Conservation (phyloP, 108 stramenopile genomes). For the Schizochytrium sp. region DNA sequence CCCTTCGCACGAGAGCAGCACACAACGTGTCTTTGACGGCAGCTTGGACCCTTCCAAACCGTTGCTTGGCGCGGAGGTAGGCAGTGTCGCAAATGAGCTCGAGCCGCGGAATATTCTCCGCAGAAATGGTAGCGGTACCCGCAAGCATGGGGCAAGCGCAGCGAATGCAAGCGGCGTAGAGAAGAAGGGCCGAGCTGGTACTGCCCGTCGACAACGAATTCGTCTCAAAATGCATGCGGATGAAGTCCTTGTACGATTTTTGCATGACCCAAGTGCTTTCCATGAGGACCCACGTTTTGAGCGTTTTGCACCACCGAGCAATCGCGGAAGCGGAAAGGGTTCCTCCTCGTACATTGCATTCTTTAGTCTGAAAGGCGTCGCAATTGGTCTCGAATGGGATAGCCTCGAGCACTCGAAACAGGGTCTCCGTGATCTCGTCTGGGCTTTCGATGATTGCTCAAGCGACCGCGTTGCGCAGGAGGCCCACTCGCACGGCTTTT, state of each 20-base stretch:
- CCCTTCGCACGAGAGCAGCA: no score
- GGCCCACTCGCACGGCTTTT: background rate
- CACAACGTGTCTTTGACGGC: background rate
- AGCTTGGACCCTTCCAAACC: background rate
- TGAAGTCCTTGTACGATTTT: background rate
- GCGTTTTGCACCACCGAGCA: background rate
- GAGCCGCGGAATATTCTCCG: no score
- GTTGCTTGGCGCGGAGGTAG: background rate
- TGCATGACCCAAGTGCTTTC: background rate
- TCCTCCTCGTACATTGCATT: background rate
- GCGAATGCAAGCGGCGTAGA: no score
- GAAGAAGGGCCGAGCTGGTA: no score
- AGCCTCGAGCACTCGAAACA: background rate
- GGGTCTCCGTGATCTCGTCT: background rate
- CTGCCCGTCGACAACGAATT: background rate
- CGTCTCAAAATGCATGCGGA: background rate
- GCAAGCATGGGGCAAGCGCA: no score
- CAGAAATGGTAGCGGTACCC: no score
- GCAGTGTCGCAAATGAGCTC: background rate
- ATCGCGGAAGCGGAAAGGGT: background rate
- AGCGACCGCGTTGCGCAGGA: background rate
- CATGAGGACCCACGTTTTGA: background rate
- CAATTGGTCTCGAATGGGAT: background rate
- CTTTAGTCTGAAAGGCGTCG: background rate
- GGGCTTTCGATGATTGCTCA: background rate